Conservation (phyloP, 176 grass and related monocot species). For the Coix lacrymajobi region DNA sequence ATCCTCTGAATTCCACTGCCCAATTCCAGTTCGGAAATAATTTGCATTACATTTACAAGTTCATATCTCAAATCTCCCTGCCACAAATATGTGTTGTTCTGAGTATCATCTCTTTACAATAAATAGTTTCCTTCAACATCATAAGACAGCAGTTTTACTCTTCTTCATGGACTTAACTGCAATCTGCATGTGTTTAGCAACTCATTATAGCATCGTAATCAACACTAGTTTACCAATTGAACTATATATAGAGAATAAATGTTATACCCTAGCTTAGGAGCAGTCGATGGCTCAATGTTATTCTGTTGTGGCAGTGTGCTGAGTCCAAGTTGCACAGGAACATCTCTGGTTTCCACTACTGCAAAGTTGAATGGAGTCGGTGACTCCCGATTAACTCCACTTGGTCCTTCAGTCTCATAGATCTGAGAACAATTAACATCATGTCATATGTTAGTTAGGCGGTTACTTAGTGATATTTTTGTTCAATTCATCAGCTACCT, state of each 20-base stretch:
- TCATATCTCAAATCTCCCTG: slow-evolving; percentile 1
- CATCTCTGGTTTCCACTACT: slow-evolving; percentile 45
- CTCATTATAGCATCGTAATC: slow-evolving; percentile 13
- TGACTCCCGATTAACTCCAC: slow-evolving; percentile 32
- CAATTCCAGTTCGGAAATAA: slow-evolving; percentile 13
- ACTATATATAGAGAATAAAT: neutral
- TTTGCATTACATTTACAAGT: slow-evolving; percentile 31
- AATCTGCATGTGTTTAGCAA: slow-evolving; percentile 36
- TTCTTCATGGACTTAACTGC: slow-evolving; percentile 38
- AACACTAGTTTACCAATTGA: slow-evolving; percentile 11
- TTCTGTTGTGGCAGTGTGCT: slow-evolving; percentile 38
- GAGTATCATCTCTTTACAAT: slow-evolving; percentile 23
- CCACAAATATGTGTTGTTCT: slow-evolving; percentile 22
- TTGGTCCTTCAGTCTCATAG: slow-evolving; percentile 43
- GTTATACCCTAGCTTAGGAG: slow-evolving; percentile 63
- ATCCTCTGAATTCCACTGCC: neutral
- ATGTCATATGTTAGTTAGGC: neutral
- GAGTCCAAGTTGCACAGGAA: slow-evolving; percentile 64
- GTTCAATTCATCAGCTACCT: slow-evolving; percentile 40
- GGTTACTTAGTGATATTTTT: neutral
- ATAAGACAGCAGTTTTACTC: neutral
- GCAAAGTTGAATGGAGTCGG: slow-evolving; percentile 51
- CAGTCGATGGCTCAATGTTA: neutral
- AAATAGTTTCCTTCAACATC: slow-evolving; percentile 17
- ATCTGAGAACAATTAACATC: slow-evolving; percentile 35